phyloP scores from a whole-genome alignment of 441 rosid species.

The Arabidopsis lyrata region DNA sequence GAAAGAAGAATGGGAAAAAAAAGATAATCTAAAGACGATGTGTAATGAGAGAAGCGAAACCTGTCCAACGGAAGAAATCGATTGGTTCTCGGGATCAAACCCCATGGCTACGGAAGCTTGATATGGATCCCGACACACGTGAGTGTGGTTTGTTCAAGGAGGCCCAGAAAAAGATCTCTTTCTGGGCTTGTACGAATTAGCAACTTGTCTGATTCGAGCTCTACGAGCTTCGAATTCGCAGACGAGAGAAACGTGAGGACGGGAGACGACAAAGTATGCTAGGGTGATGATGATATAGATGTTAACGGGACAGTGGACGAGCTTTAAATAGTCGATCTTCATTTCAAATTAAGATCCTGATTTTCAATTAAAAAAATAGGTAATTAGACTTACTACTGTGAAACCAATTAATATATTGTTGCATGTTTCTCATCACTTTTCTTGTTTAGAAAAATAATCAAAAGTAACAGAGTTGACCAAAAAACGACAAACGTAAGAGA shows the following conservation, averaged over 20 bases:
- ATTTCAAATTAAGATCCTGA: constrained; percentile 30
- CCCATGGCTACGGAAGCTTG: constrained; percentile 56
- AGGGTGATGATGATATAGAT: constrained; percentile 23
- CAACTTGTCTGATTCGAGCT: constrained; percentile 21
- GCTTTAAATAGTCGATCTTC: constrained; percentile 32
- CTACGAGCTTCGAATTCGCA: constrained; percentile 6
- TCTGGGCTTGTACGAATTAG: background rate
- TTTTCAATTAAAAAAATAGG: background rate
- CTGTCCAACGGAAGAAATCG: constrained; percentile 57
- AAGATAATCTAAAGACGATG: constrained; percentile 17
- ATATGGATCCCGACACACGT: constrained; percentile 13
- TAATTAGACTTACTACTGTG: background rate
- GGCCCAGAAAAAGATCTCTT: constrained; percentile 14
- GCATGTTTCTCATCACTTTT: too few relatives aligned
- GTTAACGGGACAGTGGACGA: constrained; percentile 7
- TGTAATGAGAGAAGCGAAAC: constrained; percentile 37
- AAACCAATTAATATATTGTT: too few relatives aligned
- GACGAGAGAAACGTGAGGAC: constrained; percentile 39
- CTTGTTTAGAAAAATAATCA: too few relatives aligned
- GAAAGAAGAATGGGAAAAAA: background rate
- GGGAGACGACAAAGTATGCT: constrained; percentile 25
- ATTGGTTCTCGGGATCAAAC: constrained; percentile 61
- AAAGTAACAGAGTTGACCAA: too few relatives aligned
- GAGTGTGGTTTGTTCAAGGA: constrained; percentile 12
- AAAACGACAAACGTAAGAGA: too few relatives aligned